These are phyloP conservation scores for Taphrina communis DNA, from an alignment of 1,139 yeast genomes.

Conservation along the genomic window DNA sequence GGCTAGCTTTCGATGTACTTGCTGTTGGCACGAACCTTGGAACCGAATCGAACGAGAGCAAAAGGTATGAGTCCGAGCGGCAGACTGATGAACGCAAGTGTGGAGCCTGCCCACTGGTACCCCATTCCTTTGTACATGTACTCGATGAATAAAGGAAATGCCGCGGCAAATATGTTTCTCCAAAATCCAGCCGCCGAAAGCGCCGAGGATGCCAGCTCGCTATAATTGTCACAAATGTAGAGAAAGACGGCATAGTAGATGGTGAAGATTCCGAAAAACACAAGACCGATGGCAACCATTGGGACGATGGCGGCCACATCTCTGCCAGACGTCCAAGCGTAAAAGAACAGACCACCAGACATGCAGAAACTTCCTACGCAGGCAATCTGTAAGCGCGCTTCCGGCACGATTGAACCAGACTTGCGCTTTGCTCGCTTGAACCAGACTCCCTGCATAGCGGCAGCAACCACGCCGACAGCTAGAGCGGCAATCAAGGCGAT, in stretches of 20 bases:
- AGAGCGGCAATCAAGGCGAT: slow-evolving; percentile 67
- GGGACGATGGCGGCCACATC: slow-evolving; percentile 30
- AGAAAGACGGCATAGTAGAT: slow-evolving; percentile 32
- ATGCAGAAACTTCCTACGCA: slow-evolving; percentile 74
- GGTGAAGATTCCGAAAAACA: slow-evolving; percentile 36
- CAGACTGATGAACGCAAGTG: slow-evolving; percentile 63
- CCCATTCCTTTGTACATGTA: slow-evolving; percentile 64
- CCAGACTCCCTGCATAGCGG: slow-evolving; percentile 42
- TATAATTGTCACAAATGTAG: slow-evolving; percentile 81
- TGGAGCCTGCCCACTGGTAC: slow-evolving; percentile 65
- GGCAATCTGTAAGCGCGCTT: slow-evolving; percentile 77
- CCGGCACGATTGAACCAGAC: slow-evolving; percentile 72
- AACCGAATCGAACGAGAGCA: slow-evolving; percentile 60
- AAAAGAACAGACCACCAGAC: slow-evolving; percentile 68
- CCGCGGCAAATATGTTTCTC: slow-evolving; percentile 74
- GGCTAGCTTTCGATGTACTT: slow-evolving; percentile 9
- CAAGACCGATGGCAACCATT: slow-evolving; percentile 30
- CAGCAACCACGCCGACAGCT: slow-evolving; percentile 58
- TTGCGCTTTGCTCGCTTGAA: slow-evolving; percentile 51
- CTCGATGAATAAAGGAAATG: slow-evolving; percentile 73
- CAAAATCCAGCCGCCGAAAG: slow-evolving; percentile 85
- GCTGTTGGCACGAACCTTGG: slow-evolving; percentile 20
- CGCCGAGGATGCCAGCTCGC: slow-evolving; percentile 84
- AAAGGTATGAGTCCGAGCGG: slow-evolving; percentile 71
- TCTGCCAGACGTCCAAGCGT: slow-evolving; percentile 65